These are phyloP conservation scores for Aspergillus nanangensis DNA, from an alignment of 495 filamentous ascomycete genomes.

Conservation along the genomic window DNA sequence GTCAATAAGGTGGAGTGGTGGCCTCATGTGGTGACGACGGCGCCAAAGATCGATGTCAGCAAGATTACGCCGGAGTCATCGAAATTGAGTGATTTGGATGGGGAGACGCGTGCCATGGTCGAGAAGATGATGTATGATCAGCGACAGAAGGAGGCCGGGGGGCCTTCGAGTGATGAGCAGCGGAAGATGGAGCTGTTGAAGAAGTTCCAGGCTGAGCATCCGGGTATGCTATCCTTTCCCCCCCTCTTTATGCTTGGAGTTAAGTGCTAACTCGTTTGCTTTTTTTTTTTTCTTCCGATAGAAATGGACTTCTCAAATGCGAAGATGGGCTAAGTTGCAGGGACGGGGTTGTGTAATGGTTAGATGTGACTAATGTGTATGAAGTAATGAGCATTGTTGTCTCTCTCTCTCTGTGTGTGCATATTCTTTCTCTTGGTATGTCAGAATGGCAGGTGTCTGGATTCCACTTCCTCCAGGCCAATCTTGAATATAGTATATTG, in stretches of 20 bases:
- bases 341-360: not conserved
- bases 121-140: constrained; percentile 99
- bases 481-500: constrained; percentile 1
- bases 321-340: constrained; percentile 33
- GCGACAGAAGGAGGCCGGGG: constrained; percentile 89
- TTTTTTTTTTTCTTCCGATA: constrained; percentile 10
- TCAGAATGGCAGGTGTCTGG: too few relatives aligned
- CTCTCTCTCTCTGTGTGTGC: not conserved
- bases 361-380: constrained; percentile 17
- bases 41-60: constrained; percentile 81
- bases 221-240: constrained; percentile 61
- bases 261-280: constrained; percentile 4
- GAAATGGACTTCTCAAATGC: constrained; percentile 50
- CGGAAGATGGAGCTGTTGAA: constrained; percentile 87
- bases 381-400: constrained; percentile 17
- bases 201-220: constrained; percentile 83
- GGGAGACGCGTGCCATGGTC: constrained; percentile 95
- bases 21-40: constrained; percentile 79
- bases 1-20: constrained; percentile 98
- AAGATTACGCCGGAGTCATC: constrained; percentile 93
- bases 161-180: constrained; percentile 85
- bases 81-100: constrained; percentile 86
- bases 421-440: too few relatives aligned
- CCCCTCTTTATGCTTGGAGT: not conserved
- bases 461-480: too few relatives aligned